Base-by-base conservation (phyloP, 2,329 filamentous ascomycete species). In the Colletotrichum sp. region DNA sequence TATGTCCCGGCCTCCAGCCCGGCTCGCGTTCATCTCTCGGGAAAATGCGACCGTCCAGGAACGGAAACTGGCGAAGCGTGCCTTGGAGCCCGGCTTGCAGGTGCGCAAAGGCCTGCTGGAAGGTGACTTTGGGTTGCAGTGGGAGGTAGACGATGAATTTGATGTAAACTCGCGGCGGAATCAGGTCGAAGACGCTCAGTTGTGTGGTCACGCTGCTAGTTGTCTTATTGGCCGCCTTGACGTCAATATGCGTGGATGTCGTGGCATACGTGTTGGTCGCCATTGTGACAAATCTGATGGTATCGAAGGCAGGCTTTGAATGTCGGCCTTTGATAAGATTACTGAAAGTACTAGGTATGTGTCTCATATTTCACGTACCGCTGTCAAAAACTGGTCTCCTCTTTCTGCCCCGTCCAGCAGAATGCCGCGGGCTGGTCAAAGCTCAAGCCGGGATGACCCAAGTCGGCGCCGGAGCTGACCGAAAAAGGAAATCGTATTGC, bases 1-100 rank as follows among this genome's bases (percentile, higher is more conserved):
- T 72, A 57, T 84, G 79, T 15, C 82, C 83, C 12, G 80, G 79
- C 21, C 59, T 78, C 69, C 81, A 80, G 6, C 81, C 83, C 10
- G 81, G 78, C 28, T 83, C 80, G 12, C 81, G 71, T 36, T 82
- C 77, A 8, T 82, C 81, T 10, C 78, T 76, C 9, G 73, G 68
- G 8, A 85, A 85, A 65, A 87, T 79, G 44, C 81, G 83, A n/a
- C 85, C 85, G 1, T 79, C 79, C 1, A 87, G 81, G 18, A 80
- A 83, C 7, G 85, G 84, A 15, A 86, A 83, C 68, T 85, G 72
- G 2, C 83, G 79, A 4, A 86, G 78, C 5, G 83, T 83, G 26
- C 81, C 81, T 16, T 78, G 78, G 6, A 86, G 81, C 3, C 85
- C 85, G 4, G 79, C 74, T 64, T 84, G 84, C 8, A 86, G 71